Evolutionary conservation across 768 basidiomycete genomes (phyloP).

Genomic region (Lentinus brumalis): DNA sequence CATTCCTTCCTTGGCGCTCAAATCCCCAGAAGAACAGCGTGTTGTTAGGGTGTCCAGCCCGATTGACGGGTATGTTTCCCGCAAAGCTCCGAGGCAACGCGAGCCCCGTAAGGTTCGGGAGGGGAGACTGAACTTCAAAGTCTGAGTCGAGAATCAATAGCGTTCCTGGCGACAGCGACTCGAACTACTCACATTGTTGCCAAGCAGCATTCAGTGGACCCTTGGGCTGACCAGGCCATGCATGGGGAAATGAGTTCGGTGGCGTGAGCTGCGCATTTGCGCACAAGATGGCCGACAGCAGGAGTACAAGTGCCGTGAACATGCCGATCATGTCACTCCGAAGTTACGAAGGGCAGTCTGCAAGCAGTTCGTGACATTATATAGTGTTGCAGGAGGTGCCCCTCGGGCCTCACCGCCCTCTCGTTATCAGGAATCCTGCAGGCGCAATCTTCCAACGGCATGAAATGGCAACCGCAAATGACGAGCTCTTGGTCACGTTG

Average conservation of each 20-base stretch:
- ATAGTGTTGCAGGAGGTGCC: not conserved
- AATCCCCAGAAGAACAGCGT: slow-evolving; percentile 37
- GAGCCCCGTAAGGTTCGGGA: slow-evolving; percentile 30
- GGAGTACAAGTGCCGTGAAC: not conserved
- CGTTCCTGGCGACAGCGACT: not conserved
- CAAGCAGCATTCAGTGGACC: slow-evolving; percentile 23
- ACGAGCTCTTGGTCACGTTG: not conserved
- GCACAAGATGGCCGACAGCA: not conserved
- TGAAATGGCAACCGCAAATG: not conserved
- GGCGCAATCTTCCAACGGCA: not conserved
- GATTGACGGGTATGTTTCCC: slow-evolving; percentile 32
- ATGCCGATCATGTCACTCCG: not conserved
- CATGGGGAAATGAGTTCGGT: slow-evolving; percentile 27
- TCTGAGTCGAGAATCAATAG: slow-evolving; percentile 20
- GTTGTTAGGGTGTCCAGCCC: slow-evolving; percentile 31
- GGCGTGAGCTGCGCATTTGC: not conserved
- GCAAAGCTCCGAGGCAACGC: slow-evolving; percentile 30
- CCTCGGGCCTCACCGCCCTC: not conserved
- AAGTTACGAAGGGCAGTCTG: not conserved
- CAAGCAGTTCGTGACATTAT: not conserved
- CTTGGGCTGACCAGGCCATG: slow-evolving; percentile 28
- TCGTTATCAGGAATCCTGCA: not conserved
- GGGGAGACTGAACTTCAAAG: slow-evolving; percentile 26
- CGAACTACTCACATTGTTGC: slow-evolving; percentile 23
- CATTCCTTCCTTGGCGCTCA: slow-evolving; percentile 27